Percentiles rank a stretch among this genome's conserved stretches.
These are phyloP conservation scores for Handroanthus guayacan DNA, from an alignment of 257 asterid species.

Conservation along the genomic window DNA sequence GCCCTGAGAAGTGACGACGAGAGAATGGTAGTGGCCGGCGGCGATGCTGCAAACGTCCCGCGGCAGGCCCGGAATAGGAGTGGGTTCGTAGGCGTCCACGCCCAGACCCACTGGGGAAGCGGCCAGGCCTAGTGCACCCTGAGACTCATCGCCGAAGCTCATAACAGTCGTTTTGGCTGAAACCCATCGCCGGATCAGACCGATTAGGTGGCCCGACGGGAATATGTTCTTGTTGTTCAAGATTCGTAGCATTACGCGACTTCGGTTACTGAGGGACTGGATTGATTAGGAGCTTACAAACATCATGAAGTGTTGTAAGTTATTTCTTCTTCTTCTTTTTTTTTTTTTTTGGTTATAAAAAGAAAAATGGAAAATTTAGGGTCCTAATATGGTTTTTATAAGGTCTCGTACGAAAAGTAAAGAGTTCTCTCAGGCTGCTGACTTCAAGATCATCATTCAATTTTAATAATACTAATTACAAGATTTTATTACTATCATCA, in stretches of 20 bases:
- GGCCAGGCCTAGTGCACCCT: slow-evolving; percentile 79
- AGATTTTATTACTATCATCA: too few species aligned
- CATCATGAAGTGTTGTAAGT: too few species aligned
- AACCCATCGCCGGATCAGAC: slow-evolving; percentile 64
- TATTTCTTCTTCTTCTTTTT: too few species aligned
- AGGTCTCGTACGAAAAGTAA: too few species aligned
- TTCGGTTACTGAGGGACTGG: background rate
- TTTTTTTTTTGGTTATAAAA: too few species aligned
- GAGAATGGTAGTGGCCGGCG: slow-evolving; percentile 95
- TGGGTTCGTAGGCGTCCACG: slow-evolving; percentile 89
- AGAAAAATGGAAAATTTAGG: too few species aligned
- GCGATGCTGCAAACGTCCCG: slow-evolving; percentile 64
- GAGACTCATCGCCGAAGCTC: slow-evolving; percentile 96
- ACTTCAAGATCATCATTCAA: too few species aligned
- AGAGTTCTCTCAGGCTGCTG: too few species aligned
- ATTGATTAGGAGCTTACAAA: background rate
- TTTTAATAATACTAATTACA: too few species aligned
- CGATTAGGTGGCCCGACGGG: slow-evolving; percentile 34
- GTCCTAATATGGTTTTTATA: too few species aligned
- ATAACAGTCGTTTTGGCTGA: slow-evolving; percentile 57
- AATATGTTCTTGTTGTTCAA: slow-evolving; percentile 25
- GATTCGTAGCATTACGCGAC: slow-evolving; percentile 37
- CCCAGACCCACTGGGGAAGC: slow-evolving; percentile 54
- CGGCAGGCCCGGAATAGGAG: slow-evolving; percentile 73
- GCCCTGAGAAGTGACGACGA: slow-evolving; percentile 84